phyloP scores from a whole-genome alignment of 805 yeast species.

The Wickerhamiella domercqiae region DNA sequence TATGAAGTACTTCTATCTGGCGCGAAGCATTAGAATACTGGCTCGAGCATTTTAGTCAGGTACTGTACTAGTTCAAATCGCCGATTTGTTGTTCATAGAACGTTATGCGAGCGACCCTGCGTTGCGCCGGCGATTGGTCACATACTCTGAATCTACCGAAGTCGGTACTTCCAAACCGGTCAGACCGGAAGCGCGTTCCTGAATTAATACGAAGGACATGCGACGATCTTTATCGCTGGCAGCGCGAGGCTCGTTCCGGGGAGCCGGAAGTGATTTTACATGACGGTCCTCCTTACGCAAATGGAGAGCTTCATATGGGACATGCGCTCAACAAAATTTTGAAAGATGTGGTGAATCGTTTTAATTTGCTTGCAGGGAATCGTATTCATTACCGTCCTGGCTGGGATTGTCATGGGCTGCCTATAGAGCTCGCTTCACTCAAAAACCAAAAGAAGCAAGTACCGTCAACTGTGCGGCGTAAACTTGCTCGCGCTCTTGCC shows the following conservation, averaged over 20 bases:
- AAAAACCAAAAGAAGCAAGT: constrained; percentile 27
- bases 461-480: constrained; percentile 35
- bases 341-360: constrained; percentile 73
- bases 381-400: constrained; percentile 72
- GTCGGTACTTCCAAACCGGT: constrained; percentile 51
- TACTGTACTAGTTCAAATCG: too few species aligned
- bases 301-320: constrained; percentile 82
- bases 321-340: constrained; percentile 83
- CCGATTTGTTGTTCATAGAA: too few species aligned
- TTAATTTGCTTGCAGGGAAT: constrained; percentile 45
- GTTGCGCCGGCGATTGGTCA: constrained; percentile 21
- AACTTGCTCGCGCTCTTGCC: constrained; percentile 58
- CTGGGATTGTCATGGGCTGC: constrained; percentile 98
- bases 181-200: constrained; percentile 31
- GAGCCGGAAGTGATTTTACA: constrained; percentile 45
- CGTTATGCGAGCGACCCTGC: too few species aligned
- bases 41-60: too few species aligned
- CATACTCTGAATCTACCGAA: constrained; percentile 48
- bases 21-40: too few species aligned
- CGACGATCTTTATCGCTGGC: constrained; percentile 52
- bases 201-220: constrained; percentile 39
- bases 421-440: constrained; percentile 81
- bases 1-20: too few species aligned
- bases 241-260: constrained; percentile 22
- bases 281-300: constrained; percentile 98